Percentiles rank a stretch among this genome's conserved stretches.
Conservation (phyloP, 139 green algal species). For the Pycnococcus provasolii region DNA sequence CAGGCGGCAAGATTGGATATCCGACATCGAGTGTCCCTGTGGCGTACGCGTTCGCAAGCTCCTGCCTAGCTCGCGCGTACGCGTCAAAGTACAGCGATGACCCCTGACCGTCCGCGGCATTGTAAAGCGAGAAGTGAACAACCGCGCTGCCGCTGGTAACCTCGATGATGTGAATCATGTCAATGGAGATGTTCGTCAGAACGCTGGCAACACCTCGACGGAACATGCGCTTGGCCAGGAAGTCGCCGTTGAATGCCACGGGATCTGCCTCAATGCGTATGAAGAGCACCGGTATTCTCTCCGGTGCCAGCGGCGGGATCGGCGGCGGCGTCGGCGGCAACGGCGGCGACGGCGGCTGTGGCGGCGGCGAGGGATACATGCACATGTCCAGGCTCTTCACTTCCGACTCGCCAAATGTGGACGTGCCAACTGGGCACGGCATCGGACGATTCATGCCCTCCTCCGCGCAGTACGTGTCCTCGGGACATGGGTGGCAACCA, state of each 20-base stretch:
- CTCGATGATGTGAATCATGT: not conserved
- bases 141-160: not conserved
- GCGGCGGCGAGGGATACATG: slow-evolving; percentile 4
- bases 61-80: too few relatives aligned
- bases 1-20: not conserved
- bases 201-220: not conserved
- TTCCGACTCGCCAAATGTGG: slow-evolving; percentile 5
- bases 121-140: not conserved
- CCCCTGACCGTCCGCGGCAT: not conserved
- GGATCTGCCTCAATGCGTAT: slow-evolving; percentile 2
- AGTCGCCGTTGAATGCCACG: not conserved
- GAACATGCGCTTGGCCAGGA: not conserved
- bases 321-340: slow-evolving; percentile 5
- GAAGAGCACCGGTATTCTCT: not conserved
- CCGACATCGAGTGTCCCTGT: not conserved
- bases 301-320: slow-evolving; percentile 5
- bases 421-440: not conserved
- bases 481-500: not conserved
- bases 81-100: not conserved
- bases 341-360: slow-evolving; percentile 5
- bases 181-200: not conserved
- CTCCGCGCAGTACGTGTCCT: slow-evolving; percentile 9
- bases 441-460: not conserved
- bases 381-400: not conserved
- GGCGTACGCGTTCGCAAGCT: not conserved